phyloP scores from a whole-genome alignment of 371 early-diverging fungal species.

The Rhizomucor pusillus region DNA sequence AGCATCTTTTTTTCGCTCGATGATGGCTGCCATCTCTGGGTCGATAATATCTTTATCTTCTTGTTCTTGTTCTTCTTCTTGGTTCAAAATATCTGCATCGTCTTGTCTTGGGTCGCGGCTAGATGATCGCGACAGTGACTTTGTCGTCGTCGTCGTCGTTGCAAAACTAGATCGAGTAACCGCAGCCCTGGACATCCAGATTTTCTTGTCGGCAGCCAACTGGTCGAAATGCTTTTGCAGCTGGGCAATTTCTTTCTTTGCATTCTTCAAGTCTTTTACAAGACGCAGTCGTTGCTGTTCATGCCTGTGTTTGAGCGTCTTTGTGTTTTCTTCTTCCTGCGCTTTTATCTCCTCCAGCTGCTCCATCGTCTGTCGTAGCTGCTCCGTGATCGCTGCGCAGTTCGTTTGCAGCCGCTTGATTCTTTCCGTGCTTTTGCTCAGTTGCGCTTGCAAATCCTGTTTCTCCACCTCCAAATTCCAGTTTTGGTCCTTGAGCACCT shows the following conservation, averaged over 20 bases:
- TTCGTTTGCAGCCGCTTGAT: conserved; percentile 39
- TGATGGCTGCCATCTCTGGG: background rate
- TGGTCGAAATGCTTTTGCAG: background rate
- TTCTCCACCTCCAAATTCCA: conserved; percentile 24
- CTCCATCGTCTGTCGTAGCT: conserved; percentile 40
- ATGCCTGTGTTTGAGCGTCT: conserved; percentile 1
- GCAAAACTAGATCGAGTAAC: no score
- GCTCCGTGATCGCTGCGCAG: conserved; percentile 40
- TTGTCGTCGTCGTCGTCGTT: no score
- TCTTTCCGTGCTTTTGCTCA: conserved; percentile 36
- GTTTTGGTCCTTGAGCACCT: conserved; percentile 16
- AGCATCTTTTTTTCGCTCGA: background rate
- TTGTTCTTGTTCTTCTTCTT: background rate
- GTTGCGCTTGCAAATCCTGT: conserved; percentile 22
- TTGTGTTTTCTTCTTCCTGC: conserved; percentile 46
- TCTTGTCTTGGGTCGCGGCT: no score
- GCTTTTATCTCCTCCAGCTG: conserved; percentile 52
- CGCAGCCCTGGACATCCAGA: conserved; percentile 3
- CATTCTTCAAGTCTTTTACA: conserved; percentile 31
- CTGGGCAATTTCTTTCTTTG: background rate
- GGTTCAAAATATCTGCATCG: background rate
- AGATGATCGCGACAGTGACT: no score
- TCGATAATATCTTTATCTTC: background rate
- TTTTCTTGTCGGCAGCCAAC: background rate
- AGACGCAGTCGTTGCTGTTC: conserved; percentile 21